These are phyloP conservation scores for Incumbomyces delicatus DNA, from an alignment of 2,329 filamentous ascomycete species.

Conservation along the genomic window DNA sequence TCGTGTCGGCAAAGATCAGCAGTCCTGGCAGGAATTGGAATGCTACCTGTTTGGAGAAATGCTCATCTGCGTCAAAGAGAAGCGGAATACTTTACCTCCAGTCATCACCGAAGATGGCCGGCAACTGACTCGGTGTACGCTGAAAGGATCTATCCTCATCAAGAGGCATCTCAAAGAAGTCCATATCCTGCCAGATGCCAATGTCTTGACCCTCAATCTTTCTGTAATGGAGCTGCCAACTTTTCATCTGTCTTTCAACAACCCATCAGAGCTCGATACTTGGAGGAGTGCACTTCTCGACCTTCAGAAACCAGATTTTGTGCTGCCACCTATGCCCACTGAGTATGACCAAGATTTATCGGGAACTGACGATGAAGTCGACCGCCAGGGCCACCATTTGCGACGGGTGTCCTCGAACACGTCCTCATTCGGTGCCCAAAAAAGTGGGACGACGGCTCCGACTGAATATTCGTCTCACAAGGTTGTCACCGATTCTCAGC, in stretches of 20 bases:
- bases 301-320: slow-evolving; percentile 60
- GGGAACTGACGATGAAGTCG: slow-evolving; percentile 75
- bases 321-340: slow-evolving; percentile 26
- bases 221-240: slow-evolving; percentile 87
- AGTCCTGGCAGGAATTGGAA: slow-evolving; percentile 95
- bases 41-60: slow-evolving; percentile 97
- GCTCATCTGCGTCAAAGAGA: slow-evolving; percentile 99
- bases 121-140: slow-evolving; percentile 66
- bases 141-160: slow-evolving; percentile 96
- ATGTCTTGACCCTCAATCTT: slow-evolving; percentile 76
- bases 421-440: slow-evolving; percentile 70
- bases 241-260: slow-evolving; percentile 85
- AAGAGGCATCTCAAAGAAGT: slow-evolving; percentile 95
- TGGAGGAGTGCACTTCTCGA: slow-evolving; percentile 86
- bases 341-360: slow-evolving; percentile 74
- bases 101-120: slow-evolving; percentile 53
- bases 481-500: slow-evolving; percentile 23
- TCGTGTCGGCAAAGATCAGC: slow-evolving; percentile 87
- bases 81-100: slow-evolving; percentile 59
- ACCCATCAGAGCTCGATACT: slow-evolving; percentile 70
- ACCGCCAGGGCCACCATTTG: slow-evolving; percentile 38
- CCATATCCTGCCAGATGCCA: slow-evolving; percentile 60
- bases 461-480: slow-evolving; percentile 81
- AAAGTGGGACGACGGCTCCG: slow-evolving; percentile 76
- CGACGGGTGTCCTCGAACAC: slow-evolving; percentile 73